phyloP scores from a whole-genome alignment of 2,329 filamentous ascomycete species.

The Botrytis byssoidea region DNA sequence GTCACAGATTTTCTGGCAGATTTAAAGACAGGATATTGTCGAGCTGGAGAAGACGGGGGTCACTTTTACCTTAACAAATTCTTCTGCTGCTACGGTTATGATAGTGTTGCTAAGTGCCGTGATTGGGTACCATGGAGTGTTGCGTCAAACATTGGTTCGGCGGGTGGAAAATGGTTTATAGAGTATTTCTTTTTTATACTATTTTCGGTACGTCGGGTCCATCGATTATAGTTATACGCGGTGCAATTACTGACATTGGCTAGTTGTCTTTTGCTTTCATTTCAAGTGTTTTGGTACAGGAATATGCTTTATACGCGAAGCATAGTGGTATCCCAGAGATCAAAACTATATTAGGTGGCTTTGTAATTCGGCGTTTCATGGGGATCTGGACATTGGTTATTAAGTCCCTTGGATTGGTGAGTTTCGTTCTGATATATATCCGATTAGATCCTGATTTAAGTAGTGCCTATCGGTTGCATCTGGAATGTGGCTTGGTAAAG shows the following conservation, averaged over 20 bases:
- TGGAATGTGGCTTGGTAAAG: conserved; percentile 94
- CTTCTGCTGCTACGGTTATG: conserved; percentile 93
- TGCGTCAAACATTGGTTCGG: conserved; percentile 65
- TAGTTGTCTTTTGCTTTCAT: conserved; percentile 74
- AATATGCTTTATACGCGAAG: conserved; percentile 83
- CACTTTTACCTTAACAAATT: conserved; percentile 86
- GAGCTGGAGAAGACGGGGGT: conserved; percentile 72
- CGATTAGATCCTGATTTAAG: conserved; percentile 34
- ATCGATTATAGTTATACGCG: neutral
- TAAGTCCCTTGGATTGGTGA: conserved; percentile 83
- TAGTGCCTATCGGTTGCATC: conserved; percentile 88
- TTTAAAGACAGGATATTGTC: conserved; percentile 86
- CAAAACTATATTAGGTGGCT: conserved; percentile 91
- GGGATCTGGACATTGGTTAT: conserved; percentile 84
- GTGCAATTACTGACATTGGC: neutral
- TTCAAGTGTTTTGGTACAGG: conserved; percentile 76
- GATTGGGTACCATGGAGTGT: conserved; percentile 87
- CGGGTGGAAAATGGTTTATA: conserved; percentile 72
- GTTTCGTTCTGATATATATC: conserved; percentile 27
- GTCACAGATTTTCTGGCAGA: conserved; percentile 92
- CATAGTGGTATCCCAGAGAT: conserved; percentile 98
- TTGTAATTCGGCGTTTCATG: conserved; percentile 85
- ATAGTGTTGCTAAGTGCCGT: conserved; percentile 74
- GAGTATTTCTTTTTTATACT: conserved; percentile 84
- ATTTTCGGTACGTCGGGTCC: conserved; percentile 65